A percentile compares a stretch with the other conserved stretches of the same genome.
Evolutionary conservation across 1,284 basidiomycete species (phyloP).

Genomic region (Blastosporella zonata): DNA sequence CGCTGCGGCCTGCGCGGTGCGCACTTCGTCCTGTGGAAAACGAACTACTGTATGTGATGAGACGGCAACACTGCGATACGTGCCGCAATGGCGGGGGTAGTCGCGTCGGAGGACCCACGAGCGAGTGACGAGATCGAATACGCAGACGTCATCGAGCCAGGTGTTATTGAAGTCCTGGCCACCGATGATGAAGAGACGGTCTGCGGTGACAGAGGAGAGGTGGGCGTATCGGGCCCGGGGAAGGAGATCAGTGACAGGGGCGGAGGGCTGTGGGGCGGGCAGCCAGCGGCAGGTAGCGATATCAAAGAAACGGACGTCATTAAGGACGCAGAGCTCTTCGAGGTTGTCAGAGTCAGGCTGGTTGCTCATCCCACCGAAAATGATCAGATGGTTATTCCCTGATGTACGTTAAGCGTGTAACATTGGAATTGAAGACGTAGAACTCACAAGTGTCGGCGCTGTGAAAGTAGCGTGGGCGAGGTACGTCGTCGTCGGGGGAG

Average conservation of each 20-base stretch:
- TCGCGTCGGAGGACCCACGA: conserved; percentile 78
- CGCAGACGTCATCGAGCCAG: conserved; percentile 89
- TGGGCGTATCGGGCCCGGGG: conserved; percentile 90
- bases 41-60: conserved; percentile 67
- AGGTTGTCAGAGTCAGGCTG: conserved; percentile 61
- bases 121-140: conserved; percentile 72
- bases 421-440: conserved; percentile 2
- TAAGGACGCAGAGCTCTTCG: conserved; percentile 77
- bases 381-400: conserved; percentile 86
- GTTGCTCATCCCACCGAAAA: conserved; percentile 93
- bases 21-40: conserved; percentile 59
- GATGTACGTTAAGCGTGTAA: conserved; percentile 3
- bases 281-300: conserved; percentile 71
- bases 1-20: conserved; percentile 36
- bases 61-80: conserved; percentile 87
- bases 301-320: conserved; percentile 86
- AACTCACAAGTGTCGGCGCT: conserved; percentile 82
- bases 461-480: conserved; percentile 86
- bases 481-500: conserved; percentile 64
- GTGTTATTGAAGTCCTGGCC: conserved; percentile 90
- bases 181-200: conserved; percentile 88
- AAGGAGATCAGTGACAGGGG: conserved; percentile 42
- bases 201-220: conserved; percentile 78
- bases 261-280: conserved; percentile 33
- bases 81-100: conserved; percentile 88